phyloP scores from a whole-genome alignment of 225 moss, liverwort and hornwort species.

The Asterella californica region DNA sequence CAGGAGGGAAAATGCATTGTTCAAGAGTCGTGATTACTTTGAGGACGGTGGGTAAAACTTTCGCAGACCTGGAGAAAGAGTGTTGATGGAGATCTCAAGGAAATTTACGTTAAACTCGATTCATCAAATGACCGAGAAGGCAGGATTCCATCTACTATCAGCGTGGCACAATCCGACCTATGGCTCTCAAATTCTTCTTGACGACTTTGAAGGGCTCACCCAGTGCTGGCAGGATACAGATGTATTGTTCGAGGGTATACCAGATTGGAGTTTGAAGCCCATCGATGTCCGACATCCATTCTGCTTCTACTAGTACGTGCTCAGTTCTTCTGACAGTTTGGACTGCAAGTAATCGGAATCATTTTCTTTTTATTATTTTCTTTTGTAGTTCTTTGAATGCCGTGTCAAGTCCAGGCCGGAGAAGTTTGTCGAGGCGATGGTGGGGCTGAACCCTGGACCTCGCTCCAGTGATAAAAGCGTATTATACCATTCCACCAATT shows the following conservation, averaged over 20 bases:
- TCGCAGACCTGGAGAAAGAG: slow-evolving; percentile 57
- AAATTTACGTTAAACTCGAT: slow-evolving; percentile 69
- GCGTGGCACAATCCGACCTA: slow-evolving; percentile 75
- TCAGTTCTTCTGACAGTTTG: not conserved
- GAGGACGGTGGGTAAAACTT: not conserved
- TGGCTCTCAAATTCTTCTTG: slow-evolving; percentile 69
- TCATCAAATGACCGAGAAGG: slow-evolving; percentile 55
- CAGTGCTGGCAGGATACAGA: slow-evolving; percentile 71
- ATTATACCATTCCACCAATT: too few species aligned
- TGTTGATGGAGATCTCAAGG: slow-evolving; percentile 71
- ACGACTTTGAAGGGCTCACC: slow-evolving; percentile 48
- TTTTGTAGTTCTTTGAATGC: too few species aligned
- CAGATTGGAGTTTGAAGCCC: slow-evolving; percentile 74
- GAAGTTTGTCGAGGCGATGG: not conserved
- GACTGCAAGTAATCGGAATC: not conserved
- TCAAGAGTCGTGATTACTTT: not conserved
- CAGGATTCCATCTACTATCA: slow-evolving; percentile 58
- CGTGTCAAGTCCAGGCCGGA: too few species aligned
- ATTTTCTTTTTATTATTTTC: not conserved
- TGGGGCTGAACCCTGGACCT: too few species aligned
- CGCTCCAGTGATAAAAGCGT: too few species aligned
- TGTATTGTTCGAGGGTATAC: slow-evolving; percentile 48
- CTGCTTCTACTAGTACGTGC: slow-evolving; percentile 79
- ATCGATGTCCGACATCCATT: slow-evolving; percentile 85
- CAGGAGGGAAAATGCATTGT: too few species aligned